Conservation (phyloP, 169 alveolate genomes). For the Plasmodium vivax region DNA sequence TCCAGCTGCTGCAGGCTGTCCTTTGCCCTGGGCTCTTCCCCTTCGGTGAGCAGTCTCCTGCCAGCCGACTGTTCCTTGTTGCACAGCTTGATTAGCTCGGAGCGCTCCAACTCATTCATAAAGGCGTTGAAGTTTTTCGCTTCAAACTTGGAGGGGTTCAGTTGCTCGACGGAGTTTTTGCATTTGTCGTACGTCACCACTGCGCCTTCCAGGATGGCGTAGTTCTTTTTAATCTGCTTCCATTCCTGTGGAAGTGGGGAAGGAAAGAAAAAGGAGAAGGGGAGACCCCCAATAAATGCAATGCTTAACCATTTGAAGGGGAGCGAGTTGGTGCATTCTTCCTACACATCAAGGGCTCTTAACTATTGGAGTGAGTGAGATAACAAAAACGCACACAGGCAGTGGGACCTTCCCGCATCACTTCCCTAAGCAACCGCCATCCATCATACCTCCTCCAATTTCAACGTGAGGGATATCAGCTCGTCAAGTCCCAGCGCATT, state of each 20-base stretch:
- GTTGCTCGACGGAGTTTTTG: slow-evolving; percentile 49
- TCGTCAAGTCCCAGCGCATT: slow-evolving; percentile 56
- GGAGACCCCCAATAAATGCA: neutral
- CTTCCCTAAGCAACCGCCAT: neutral
- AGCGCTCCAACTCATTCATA: slow-evolving; percentile 60
- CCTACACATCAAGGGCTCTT: neutral
- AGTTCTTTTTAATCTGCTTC: slow-evolving; percentile 60
- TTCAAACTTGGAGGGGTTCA: slow-evolving; percentile 48
- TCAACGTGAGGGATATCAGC: slow-evolving; percentile 38
- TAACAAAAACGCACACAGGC: neutral
- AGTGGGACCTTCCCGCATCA: neutral
- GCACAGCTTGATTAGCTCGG: slow-evolving; percentile 38
- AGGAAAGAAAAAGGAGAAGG: neutral
- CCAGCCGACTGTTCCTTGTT: neutral
- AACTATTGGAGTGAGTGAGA: neutral
- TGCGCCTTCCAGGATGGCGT: slow-evolving; percentile 70
- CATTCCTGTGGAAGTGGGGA: slow-evolving; percentile 26
- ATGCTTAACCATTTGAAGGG: neutral
- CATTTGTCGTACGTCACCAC: slow-evolving; percentile 59
- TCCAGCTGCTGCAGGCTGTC: slow-evolving; percentile 4
- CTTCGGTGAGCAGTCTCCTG: neutral
- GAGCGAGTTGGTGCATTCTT: neutral
- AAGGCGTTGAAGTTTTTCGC: slow-evolving; percentile 49
- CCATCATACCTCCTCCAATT: slow-evolving; percentile 49
- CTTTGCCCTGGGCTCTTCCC: neutral